These are phyloP conservation scores for Globisporangium viniferum DNA, from an alignment of 352 stramenopile species.

Conservation along the genomic window DNA sequence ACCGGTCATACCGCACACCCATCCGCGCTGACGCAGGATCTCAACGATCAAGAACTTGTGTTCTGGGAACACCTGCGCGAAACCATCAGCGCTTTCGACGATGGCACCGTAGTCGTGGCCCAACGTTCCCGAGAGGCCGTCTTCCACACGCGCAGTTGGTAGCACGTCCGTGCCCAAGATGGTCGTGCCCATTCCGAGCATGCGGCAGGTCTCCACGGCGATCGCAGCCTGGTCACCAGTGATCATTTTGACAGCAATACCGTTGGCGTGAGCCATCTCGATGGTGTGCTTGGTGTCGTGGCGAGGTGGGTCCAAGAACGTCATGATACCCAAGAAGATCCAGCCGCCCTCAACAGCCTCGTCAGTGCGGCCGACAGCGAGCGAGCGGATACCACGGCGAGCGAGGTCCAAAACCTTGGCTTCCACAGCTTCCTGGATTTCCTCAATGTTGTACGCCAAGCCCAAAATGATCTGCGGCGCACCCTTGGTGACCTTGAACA, in stretches of 20 bases:
- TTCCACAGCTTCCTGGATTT: conserved; percentile 85
- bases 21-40: conserved; percentile 75
- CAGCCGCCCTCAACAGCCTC: conserved; percentile 76
- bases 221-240: conserved; percentile 95
- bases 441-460: conserved; percentile 66
- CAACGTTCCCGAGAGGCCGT: conserved; percentile 53
- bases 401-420: conserved; percentile 88
- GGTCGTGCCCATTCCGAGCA: conserved; percentile 89
- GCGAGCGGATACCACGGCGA: conserved; percentile 81
- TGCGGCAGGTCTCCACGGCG: conserved; percentile 90
- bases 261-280: conserved; percentile 83
- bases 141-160: conserved; percentile 51
- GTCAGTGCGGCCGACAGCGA: conserved; percentile 85
- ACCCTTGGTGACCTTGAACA: conserved; percentile 94
- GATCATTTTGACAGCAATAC: conserved; percentile 96
- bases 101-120: conserved; percentile 72
- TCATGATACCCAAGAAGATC: conserved; percentile 94
- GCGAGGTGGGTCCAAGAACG: conserved; percentile 94
- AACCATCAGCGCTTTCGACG: conserved; percentile 92
- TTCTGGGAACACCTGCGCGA: conserved; percentile 91
- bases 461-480: conserved; percentile 92
- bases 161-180: conserved; percentile 80
- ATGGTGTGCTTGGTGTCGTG: conserved; percentile 95
- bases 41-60: conserved; percentile 92
- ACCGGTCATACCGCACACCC: conserved; percentile 77